These are phyloP conservation scores for Sclerotinia subarctica DNA, from an alignment of 2,329 filamentous ascomycete species.

Conservation along the genomic window DNA sequence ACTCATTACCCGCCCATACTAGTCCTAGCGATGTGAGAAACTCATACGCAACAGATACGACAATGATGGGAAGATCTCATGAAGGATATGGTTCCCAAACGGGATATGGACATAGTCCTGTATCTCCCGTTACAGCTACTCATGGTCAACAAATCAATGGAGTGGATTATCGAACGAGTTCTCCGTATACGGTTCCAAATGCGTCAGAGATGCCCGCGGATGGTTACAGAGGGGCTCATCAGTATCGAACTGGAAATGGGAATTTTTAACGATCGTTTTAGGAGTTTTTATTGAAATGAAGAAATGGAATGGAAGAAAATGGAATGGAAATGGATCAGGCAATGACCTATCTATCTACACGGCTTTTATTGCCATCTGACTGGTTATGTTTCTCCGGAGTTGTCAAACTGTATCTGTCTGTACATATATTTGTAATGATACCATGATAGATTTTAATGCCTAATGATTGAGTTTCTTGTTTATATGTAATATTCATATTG, in stretches of 20 bases:
- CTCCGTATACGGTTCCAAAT: background rate
- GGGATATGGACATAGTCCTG: background rate
- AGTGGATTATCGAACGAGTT: background rate
- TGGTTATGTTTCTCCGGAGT: background rate
- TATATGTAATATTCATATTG: background rate
- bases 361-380: background rate
- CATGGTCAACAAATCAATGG: slow-evolving; percentile 7
- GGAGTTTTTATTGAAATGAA: background rate
- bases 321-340: background rate
- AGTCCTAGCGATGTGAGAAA: slow-evolving; percentile 40
- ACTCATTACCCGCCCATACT: slow-evolving; percentile 42
- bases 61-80: slow-evolving; percentile 26
- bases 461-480: background rate
- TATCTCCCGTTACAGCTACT: background rate
- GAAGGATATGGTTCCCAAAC: slow-evolving; percentile 5
- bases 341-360: background rate
- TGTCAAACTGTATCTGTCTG: background rate
- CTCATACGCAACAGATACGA: slow-evolving; percentile 34
- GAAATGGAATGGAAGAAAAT: background rate
- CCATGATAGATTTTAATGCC: slow-evolving; percentile 13
- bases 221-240: background rate
- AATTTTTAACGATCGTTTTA: background rate
- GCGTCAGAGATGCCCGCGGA: slow-evolving; percentile 1
- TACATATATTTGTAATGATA: background rate
- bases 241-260: background rate